Evolutionary conservation across 306 rosid species (phyloP).

Genomic region (Lablab purpureus): DNA sequence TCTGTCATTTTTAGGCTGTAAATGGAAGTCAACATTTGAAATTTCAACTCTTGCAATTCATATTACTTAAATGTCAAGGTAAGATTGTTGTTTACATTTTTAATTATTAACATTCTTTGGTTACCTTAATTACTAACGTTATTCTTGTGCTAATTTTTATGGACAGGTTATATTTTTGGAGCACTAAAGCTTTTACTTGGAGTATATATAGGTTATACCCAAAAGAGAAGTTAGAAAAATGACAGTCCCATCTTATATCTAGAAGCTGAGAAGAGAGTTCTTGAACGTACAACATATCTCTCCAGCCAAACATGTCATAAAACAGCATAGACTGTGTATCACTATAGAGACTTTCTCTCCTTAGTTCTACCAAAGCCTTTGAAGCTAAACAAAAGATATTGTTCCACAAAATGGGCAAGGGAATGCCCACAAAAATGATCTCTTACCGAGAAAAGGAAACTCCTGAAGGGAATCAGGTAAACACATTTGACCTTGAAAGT

Average conservation of each 20-base stretch:
- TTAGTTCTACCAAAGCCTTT: conserved; percentile 10
- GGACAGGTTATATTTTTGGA: no score
- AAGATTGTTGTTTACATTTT: no score
- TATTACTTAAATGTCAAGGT: no score
- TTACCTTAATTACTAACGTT: no score
- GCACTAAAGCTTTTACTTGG: no score
- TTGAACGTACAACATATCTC: background rate
- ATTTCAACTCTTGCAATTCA: no score
- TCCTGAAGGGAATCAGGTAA: background rate
- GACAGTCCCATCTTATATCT: conserved; percentile 17
- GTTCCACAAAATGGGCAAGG: conserved; percentile 4
- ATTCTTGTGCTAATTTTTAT: no score
- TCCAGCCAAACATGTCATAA: background rate
- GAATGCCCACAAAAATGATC: conserved; percentile 21
- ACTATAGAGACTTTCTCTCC: background rate
- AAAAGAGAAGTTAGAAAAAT: background rate
- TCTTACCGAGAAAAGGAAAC: background rate
- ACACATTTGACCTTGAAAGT: conserved; percentile 10
- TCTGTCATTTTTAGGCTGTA: no score
- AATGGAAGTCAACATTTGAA: no score
- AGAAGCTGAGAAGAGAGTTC: background rate
- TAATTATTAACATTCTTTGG: no score
- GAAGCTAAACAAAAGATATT: conserved; percentile 14
- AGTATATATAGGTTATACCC: background rate
- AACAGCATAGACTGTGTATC: conserved; percentile 19